Conservation (phyloP, 2,329 filamentous ascomycete genomes). For the Macrophomina tecta region DNA sequence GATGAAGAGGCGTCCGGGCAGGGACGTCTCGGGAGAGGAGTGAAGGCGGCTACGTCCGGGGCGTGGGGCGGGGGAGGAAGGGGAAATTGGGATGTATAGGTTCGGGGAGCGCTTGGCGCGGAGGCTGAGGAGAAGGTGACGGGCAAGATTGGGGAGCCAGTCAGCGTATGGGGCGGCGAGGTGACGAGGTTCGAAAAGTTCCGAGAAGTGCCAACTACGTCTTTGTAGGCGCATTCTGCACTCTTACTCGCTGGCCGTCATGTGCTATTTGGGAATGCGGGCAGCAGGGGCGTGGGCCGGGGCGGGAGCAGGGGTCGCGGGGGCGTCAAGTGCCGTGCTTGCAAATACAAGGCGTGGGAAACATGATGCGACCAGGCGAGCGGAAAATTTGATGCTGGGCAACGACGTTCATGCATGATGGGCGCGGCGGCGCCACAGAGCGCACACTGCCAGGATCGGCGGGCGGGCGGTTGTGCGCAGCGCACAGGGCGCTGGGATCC, state of each 20-base stretch:
- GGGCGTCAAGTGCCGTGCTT: constrained; percentile 14
- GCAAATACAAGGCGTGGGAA: constrained; percentile 14
- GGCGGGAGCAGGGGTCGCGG: constrained; percentile 2
- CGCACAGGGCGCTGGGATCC: not conserved
- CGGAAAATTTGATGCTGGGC: constrained; percentile 42
- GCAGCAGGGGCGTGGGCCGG: constrained; percentile 28
- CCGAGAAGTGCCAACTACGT: constrained; percentile 38
- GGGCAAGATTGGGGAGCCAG: not conserved
- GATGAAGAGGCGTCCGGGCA: not conserved
- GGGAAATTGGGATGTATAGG: constrained; percentile 1
- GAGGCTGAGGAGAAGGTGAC: constrained; percentile 17
- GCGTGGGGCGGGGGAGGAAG: not conserved
- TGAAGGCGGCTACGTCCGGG: constrained; percentile 2
- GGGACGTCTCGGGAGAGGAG: not conserved
- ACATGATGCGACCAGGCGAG: constrained; percentile 39
- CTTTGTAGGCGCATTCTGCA: constrained; percentile 38
- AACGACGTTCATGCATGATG: constrained; percentile 39
- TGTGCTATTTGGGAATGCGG: constrained; percentile 44
- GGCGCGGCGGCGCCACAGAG: constrained; percentile 30
- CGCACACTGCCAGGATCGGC: constrained; percentile 24
- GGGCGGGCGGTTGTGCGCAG: not conserved
- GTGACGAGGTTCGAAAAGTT: constrained; percentile 27
- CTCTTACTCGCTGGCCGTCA: constrained; percentile 45
- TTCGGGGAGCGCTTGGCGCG: constrained; percentile 1
- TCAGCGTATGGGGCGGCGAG: not conserved